phyloP scores from a whole-genome alignment of 371 early-diverging fungal species.

The Batkoa obscura region DNA sequence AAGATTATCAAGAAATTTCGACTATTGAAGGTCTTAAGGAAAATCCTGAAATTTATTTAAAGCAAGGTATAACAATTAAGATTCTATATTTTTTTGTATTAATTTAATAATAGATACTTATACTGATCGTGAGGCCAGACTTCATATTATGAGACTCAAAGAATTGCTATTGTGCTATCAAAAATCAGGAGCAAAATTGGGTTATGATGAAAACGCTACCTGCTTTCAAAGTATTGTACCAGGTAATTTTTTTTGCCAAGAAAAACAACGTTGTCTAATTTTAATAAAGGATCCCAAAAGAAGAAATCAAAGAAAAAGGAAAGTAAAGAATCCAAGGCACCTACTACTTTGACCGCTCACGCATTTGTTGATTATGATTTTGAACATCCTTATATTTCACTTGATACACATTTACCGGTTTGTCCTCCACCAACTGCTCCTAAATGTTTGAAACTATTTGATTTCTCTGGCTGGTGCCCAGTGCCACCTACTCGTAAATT shows the following conservation, averaged over 20 bases:
- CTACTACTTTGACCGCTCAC: not conserved
- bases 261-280: no score
- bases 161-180: slow-evolving; percentile 48
- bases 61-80: slow-evolving; percentile 33
- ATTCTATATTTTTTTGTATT: not conserved
- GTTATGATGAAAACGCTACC: not conserved
- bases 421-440: slow-evolving; percentile 29
- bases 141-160: slow-evolving; percentile 70
- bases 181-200: not conserved
- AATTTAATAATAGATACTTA: slow-evolving; percentile 32
- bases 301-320: no score
- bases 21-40: slow-evolving; percentile 53
- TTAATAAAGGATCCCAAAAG: no score
- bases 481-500: slow-evolving; percentile 55
- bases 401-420: slow-evolving; percentile 32
- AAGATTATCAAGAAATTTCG: slow-evolving; percentile 51
- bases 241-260: no score
- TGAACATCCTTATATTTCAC: slow-evolving; percentile 19
- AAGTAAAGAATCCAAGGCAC: no score
- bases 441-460: slow-evolving; percentile 49
- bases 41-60: slow-evolving; percentile 38
- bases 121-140: slow-evolving; percentile 74
- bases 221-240: not conserved
- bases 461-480: slow-evolving; percentile 82
- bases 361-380: slow-evolving; percentile 31